Evolutionary conservation across 192 early-diverging fungal genomes (phyloP), one percentile per base, ranked within the genome.

Genomic region (Linnemannia exigua): DNA sequence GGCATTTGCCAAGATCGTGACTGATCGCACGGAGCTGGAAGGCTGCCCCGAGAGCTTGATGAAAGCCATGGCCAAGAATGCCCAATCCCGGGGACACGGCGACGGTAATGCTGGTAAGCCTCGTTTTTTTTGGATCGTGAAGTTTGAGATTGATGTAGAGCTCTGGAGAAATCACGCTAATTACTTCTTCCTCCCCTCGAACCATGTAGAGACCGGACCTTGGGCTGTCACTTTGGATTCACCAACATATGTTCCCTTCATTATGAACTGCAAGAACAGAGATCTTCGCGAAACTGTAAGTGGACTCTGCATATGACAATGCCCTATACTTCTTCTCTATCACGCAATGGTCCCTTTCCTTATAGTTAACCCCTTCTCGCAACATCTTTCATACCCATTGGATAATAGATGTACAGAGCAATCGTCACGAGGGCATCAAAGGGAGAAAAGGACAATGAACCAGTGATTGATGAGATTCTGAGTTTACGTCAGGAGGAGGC

Each of bases 261-360:
- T 93, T 88, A 91, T 89, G 90, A 90, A 88, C 79, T 91, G 90
- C 77, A 86, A 80, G 22, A 92, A 92, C 78, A 79, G 92, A 33
- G 72, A 73, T 12, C 88, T 93, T 2, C 88, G 92, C 63, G 89
- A 91, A 76, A 75, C 86, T n/a, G 89, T 90, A 82, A 67, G 76
- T 63, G 2, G 15, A 41, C 8, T 70, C 75, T 28, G n/a, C 17
- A 0, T 67, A 31, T n/a, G n/a, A n/a, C n/a, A n/a, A n/a, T n/a
- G n/a, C 17, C 25, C 2, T 52, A 20, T 17, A 28, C 47, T 72
- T 63, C 19, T 63, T n/a, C 25, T 28, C 28, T 28, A 36, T 35
- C 25, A 35, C 22, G 17, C 52, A 38, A n/a, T 73, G 22, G 35
- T 61, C 14, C 25, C 5, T 33, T 6, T 9, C n/a, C n/a, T n/a